Conservation (phyloP, 345 rosid genomes). For the Arabis alpina region DNA sequence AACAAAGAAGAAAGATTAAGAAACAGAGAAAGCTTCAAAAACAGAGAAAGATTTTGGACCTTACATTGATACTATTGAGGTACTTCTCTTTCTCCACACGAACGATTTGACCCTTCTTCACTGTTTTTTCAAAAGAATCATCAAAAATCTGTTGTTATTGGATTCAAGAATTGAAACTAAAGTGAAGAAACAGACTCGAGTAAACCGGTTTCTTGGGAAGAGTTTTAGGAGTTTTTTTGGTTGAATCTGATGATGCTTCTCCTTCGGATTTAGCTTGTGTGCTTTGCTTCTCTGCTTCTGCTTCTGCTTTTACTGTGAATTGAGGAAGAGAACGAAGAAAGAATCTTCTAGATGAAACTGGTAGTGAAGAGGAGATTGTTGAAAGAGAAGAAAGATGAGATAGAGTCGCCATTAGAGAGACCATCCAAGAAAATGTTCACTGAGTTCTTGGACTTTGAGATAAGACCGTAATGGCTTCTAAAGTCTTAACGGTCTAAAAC, state of each 20-base stretch:
- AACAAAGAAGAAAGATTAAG: neutral
- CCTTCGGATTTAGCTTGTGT: conserved; percentile 44
- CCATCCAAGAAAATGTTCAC: conserved; percentile 15
- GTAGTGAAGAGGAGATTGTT: conserved; percentile 42
- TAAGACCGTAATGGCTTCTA: conserved; percentile 32
- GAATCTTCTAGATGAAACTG: conserved; percentile 32
- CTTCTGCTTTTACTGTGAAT: conserved; percentile 46
- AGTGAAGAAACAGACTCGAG: conserved; percentile 61
- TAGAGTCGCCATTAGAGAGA: conserved; percentile 55
- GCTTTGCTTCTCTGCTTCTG: conserved; percentile 62
- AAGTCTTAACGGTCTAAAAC: conserved; percentile 26
- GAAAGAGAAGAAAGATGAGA: conserved; percentile 50
- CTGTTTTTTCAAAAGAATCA: conserved; percentile 44
- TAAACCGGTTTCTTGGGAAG: conserved; percentile 83
- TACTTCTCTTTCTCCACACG: conserved; percentile 97
- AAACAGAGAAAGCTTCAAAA: neutral
- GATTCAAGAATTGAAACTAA: neutral
- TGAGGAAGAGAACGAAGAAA: conserved; percentile 34
- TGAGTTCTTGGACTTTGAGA: conserved; percentile 21
- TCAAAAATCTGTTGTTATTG: neutral
- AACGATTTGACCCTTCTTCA: conserved; percentile 98
- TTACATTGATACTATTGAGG: conserved; percentile 83
- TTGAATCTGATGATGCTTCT: conserved; percentile 45
- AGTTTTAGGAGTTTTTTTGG: conserved; percentile 43
- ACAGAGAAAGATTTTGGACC: neutral